Base-by-base conservation (phyloP, 306 rosid genomes). In the Mucuna pruriens region DNA sequence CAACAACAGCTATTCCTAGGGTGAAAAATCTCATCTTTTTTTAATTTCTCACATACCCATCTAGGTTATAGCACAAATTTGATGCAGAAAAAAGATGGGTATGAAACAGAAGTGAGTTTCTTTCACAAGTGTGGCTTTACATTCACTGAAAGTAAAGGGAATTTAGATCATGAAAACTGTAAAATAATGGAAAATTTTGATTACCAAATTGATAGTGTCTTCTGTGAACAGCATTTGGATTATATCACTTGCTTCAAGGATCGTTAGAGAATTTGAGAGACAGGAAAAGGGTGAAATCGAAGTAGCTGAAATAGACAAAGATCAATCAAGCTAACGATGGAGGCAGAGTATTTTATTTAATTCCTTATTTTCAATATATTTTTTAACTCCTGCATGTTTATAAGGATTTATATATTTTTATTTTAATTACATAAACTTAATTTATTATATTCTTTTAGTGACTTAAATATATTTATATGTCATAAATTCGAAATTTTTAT, bases 1-100 rank as follows among this genome's bases (percentile, higher is more conserved):
- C 6, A 71, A 71, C 4, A 45, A 71, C 4, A 45, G 33, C 72
- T 20, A 71, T 34, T 26, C 78, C 72, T 17, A 71, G 7, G 51
- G 71, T 71, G 64, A 71, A 71, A 80, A 80, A 8, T 22, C 71
- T 71, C 83, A 71, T 80, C 23, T 64, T 77, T 52, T 1, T 69
- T 46, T 11, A 29, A 13, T 7, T 69, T 0, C 51, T 71, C 78
- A 60, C 42, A 45, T 45, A 60, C 73, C 84, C 73, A 80, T 71
- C 15, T 69, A 34, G 71, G 52, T 34, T 19, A 79, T 44, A 25
- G 63, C 71, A 31, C 12, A 45, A 71, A 71, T 58, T 71, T 58
- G 29, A 45, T 45, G 31, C 80, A 48, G 39, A 38, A 12, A 62
- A 33, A 64, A 36, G 3, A 77, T 25, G 17, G 79, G 29, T 11